Evolutionary conservation across 495 filamentous ascomycete genomes (phyloP).

Genomic region (Talaromyces liani): DNA sequence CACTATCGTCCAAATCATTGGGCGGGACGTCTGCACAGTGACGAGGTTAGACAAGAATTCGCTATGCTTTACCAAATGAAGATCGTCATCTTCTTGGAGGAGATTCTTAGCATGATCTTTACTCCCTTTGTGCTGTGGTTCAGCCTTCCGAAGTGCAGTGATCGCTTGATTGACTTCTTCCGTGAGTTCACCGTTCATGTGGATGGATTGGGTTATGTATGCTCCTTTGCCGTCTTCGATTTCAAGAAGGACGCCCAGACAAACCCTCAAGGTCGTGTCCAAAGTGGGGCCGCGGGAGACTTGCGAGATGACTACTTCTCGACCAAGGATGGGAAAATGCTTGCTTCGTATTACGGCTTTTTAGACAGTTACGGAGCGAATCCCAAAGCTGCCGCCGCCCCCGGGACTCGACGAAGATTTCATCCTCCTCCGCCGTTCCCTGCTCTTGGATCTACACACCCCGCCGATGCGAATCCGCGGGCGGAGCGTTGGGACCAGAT

Average conservation of each 20-base stretch:
- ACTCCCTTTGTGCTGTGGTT: conserved; percentile 86
- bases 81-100: conserved; percentile 82
- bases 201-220: conserved; percentile 91
- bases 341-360: conserved; percentile 88
- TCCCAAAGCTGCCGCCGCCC: conserved; percentile 42
- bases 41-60: conserved; percentile 79
- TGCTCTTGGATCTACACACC: conserved; percentile 55
- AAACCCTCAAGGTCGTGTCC: conserved; percentile 32
- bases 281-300: conserved; percentile 36
- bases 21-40: conserved; percentile 82
- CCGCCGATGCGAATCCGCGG: conserved; percentile 39
- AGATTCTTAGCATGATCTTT: conserved; percentile 84
- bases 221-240: conserved; percentile 95
- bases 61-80: conserved; percentile 81
- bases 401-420: conserved; percentile 45
- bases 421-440: conserved; percentile 77
- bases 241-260: conserved; percentile 77
- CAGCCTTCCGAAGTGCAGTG: conserved; percentile 80
- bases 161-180: conserved; percentile 95
- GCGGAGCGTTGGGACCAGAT: conserved; percentile 42
- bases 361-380: conserved; percentile 78
- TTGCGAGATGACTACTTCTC: conserved; percentile 87
- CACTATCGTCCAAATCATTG: conserved; percentile 85
- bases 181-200: conserved; percentile 95
- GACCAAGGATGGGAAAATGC: conserved; percentile 95